Percentiles rank a stretch among this genome's conserved stretches.
These are phyloP conservation scores for Theileria luwenshuni DNA, from an alignment of 169 alveolate genomes.

Conservation along the genomic window DNA sequence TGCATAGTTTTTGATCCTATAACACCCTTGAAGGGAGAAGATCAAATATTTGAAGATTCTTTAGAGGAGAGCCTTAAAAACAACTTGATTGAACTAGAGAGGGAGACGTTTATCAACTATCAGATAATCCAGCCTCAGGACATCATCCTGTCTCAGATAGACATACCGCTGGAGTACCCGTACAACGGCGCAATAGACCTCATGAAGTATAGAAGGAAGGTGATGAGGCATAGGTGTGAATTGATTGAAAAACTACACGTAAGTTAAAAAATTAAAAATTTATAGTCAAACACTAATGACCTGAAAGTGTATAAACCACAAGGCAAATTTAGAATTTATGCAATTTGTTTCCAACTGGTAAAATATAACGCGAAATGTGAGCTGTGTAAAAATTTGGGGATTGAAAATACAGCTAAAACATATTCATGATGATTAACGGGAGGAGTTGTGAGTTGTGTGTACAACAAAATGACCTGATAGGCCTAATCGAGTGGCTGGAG, in stretches of 20 bases:
- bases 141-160: constrained; percentile 31
- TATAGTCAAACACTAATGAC: neutral
- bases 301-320: neutral
- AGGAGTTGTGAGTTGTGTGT: constrained; percentile 17
- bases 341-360: constrained; percentile 27
- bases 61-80: constrained; percentile 1
- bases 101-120: neutral
- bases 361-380: constrained; percentile 22
- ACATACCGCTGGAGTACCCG: constrained; percentile 31
- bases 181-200: neutral
- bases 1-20: constrained; percentile 50
- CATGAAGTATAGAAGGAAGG: neutral
- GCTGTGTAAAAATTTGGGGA: constrained; percentile 28
- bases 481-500: constrained; percentile 44
- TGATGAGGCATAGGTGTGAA: constrained; percentile 37
- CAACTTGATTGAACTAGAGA: constrained; percentile 1
- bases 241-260: constrained; percentile 5
- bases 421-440: neutral
- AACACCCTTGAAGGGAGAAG: constrained; percentile 39
- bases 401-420: neutral
- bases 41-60: neutral
- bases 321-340: constrained; percentile 27
- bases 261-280: neutral
- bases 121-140: neutral
- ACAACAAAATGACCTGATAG: neutral